Evolutionary conservation across 2,329 filamentous ascomycete species (phyloP), one percentile per base, ranked within the genome.

Genomic region (Leptographium radiaticola): DNA sequence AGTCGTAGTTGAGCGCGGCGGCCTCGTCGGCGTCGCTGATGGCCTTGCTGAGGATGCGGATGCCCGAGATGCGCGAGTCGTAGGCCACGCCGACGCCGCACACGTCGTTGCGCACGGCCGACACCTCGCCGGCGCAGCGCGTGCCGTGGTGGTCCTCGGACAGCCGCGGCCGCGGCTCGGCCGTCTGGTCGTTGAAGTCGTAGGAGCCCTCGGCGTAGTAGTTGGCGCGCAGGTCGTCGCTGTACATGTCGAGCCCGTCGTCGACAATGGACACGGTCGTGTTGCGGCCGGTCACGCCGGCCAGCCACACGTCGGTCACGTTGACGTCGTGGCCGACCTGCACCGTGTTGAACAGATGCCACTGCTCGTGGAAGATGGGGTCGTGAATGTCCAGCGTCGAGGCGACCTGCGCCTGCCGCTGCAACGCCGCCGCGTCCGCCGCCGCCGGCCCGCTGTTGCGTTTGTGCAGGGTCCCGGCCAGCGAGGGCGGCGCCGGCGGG

Each of bases 21-120:
- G 93, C 90, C 69, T 98, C 93, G 63, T 98, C 93, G 33, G 87
- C 84, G 66, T 98, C 93, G 51, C 84, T 86, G 59, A 98, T 96
- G 49, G 87, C 74, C 64, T 89, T 91, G 55, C 88, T 94, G 8
- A 98, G 77, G 60, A 98, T 98, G 52, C 93, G 87, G 59, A 97
- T 84, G 42, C 90, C 93, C 4, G 93, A 84, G 62, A 98, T 84
- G 65, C 85, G 89, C 59, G 90, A 84, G 64, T 95, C 86, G 67
- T 93, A 98, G 15, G 93, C 93, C 53, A 97, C 87, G 51, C 93
- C 93, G n/a, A 98, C 81, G 61, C 93, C 93, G 62, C 93, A 98
- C 10, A 91, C 86, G 64, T 96, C 76, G 66, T 98, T 98, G 63
- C 79, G 86, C n/a, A 83, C 90, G 1, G 93, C 93, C 2, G 88